phyloP scores from a whole-genome alignment of 352 stramenopile genomes.

The Globisporangium abappressorium region DNA sequence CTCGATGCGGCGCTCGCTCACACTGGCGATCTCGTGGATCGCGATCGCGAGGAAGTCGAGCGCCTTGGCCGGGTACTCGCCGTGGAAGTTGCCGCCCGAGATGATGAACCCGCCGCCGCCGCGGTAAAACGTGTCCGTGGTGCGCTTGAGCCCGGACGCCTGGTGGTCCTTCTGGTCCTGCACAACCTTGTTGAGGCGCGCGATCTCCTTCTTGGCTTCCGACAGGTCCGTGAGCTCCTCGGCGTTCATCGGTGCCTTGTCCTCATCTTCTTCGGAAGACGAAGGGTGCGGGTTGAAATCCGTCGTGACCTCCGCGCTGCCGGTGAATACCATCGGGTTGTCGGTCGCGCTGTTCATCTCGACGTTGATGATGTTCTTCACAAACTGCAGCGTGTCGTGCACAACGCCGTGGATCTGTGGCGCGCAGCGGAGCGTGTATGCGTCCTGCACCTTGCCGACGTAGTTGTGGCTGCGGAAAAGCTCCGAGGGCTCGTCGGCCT shows the following conservation, averaged over 20 bases:
- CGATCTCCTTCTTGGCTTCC: conserved; percentile 79
- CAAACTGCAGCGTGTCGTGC: conserved; percentile 87
- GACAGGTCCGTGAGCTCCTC: conserved; percentile 57
- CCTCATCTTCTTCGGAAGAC: conserved; percentile 15
- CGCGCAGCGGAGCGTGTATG: conserved; percentile 86
- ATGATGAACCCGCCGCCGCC: conserved; percentile 82
- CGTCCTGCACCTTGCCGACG: conserved; percentile 86
- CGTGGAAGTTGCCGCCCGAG: conserved; percentile 90
- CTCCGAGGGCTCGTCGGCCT: conserved; percentile 74
- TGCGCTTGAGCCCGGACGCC: conserved; percentile 67
- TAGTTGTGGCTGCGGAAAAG: conserved; percentile 89
- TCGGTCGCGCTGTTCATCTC: conserved; percentile 90
- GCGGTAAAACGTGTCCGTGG: conserved; percentile 79
- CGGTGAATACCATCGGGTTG: conserved; percentile 89
- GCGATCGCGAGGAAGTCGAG: conserved; percentile 89
- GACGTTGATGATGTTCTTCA: conserved; percentile 80
- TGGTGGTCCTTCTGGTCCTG: conserved; percentile 50
- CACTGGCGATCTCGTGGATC: conserved; percentile 80
- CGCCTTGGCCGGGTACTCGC: conserved; percentile 88
- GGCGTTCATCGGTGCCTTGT: conserved; percentile 18
- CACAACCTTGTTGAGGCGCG: conserved; percentile 57
- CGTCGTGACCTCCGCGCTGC: conserved; percentile 63
- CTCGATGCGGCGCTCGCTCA: conserved; percentile 86
- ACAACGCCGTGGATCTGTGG: conserved; percentile 88
- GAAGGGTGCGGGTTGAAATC: conserved; percentile 40